Evolutionary conservation across 1,284 basidiomycete species (phyloP), one percentile per base, ranked within the genome.

Genomic region (Cutaneotrichosporon cavernicola): DNA sequence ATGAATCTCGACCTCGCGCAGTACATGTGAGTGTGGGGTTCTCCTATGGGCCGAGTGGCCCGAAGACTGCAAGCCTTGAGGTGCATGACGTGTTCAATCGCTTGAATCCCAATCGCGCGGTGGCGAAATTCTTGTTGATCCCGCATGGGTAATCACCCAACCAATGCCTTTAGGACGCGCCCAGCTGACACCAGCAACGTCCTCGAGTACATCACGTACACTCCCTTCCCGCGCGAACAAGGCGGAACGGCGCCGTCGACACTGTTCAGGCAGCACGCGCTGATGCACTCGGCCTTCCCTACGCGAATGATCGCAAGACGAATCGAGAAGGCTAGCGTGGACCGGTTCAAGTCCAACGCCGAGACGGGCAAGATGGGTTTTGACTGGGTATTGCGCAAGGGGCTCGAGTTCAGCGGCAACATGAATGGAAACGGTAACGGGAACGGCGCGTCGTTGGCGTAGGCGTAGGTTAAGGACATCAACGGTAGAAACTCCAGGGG

Each of bases 1-100:
- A 88, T 92, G 79, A 97, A 95, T 81, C 88, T 97, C 60, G 91
- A 90, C 26, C 82, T 96, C 52, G 92, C 91, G 16, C 90, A 96
- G 80, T 81, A 81, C 61, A 70, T 81, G 79, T 81, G 26, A 51
- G 47, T 47, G 31, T 11, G 26, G 26, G 26, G 26, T 26, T 26
- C 26, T 26, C 26, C 26, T 3, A 26, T 26, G 26, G 26, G 3
- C 26, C 26, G 26, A 26, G 26, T 26, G 26, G 26, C 26, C 26
- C 26, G 26, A 26, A 26, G 26, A 26, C 26, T 26, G 26, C 26
- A 26, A 26, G 26, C 2, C 26, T 26, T 26, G 26, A 26, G 26
- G 26, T 3, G 26, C 26, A 26, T 26, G n/a, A n/a, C n/a, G n/a
- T n/a, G n/a, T n/a, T n/a, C n/a, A n/a, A 26, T 26, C 3, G 26